Evolutionary conservation across 2,329 filamentous ascomycete species (phyloP).

Genomic region (Trichoderma lentiforme): DNA sequence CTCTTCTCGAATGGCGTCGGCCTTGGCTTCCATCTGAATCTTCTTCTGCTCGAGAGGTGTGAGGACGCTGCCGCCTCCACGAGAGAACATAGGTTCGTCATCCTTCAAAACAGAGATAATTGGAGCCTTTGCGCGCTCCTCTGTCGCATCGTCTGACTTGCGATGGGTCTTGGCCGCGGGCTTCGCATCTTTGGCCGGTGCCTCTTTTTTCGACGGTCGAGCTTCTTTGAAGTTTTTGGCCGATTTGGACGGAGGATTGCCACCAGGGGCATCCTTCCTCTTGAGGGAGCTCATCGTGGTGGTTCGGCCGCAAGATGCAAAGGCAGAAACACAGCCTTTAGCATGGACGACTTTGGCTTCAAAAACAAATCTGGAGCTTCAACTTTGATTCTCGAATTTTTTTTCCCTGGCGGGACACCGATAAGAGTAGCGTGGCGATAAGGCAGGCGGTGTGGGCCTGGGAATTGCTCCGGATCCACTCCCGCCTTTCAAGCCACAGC

Average conservation of each 20-base stretch:
- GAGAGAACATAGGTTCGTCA: constrained; percentile 86
- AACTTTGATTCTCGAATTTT: constrained; percentile 21
- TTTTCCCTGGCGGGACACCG: constrained; percentile 32
- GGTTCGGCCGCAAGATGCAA: constrained; percentile 24
- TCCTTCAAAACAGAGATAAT: constrained; percentile 56
- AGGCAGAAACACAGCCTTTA: constrained; percentile 6
- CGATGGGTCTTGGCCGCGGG: constrained; percentile 28
- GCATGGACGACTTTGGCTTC: constrained; percentile 12
- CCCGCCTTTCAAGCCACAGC: constrained; percentile 6
- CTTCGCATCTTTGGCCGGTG: constrained; percentile 30
- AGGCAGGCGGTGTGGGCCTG: constrained; percentile 17
- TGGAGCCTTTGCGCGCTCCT: constrained; percentile 32
- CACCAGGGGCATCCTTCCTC: constrained; percentile 55
- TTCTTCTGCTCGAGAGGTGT: constrained; percentile 95
- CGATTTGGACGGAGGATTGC: constrained; percentile 47
- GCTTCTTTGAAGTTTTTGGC: constrained; percentile 45
- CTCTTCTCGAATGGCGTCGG: constrained; percentile 88
- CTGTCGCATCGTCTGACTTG: constrained; percentile 30
- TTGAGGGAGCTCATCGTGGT: constrained; percentile 54
- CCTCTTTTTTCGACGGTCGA: constrained; percentile 47
- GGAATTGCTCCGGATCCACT: constrained; percentile 22
- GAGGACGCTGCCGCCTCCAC: constrained; percentile 85
- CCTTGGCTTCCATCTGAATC: constrained; percentile 88
- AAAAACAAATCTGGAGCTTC: constrained; percentile 10
- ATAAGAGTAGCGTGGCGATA: constrained; percentile 25